Base-by-base conservation (phyloP, 208 protist genomes). In the Acanthamoeba triangularis region DNA sequence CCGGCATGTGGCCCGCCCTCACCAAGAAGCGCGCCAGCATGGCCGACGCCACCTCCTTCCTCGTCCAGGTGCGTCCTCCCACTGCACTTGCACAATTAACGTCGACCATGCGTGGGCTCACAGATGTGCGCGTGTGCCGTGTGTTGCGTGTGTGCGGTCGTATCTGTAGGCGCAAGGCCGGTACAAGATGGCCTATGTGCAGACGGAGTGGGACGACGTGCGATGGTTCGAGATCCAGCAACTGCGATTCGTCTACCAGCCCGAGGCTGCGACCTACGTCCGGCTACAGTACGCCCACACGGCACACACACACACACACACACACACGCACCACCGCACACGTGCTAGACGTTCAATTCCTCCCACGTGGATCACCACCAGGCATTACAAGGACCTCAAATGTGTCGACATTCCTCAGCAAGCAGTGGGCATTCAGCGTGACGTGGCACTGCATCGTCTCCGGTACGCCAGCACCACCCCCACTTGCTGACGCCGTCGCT, bases 11-110 rank as follows among this genome's bases (percentile, higher is more conserved):
- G 65, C 65, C 65, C 25, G 33, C 65, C 16, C 65, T 74, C 65
- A 74, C 65, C n/a, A 74, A 74, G 65, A 72, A 72, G 30, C 65
- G 65, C 65, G 30, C 65, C 65, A 72, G 65, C 65, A 74, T 74
- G 65, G 65, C 65, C 65, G 33, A 74, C 7, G 65, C 65, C 25
- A 72, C 65, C 65, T 72, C 65, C 30, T 72, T 72, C 65, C 65
- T 72, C 65, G 65, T 72, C 65, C 23, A 35, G 23, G 65, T 72
- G 20, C 65, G 65, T 72, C n/a, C 30, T n/a, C 23, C 23, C n/a
- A n/a, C n/a, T n/a, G n/a, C n/a, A n/a, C n/a, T 72, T 0, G 20
- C 23, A 35, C n/a, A n/a, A n/a, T 41, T 41, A 3, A 3, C 28
- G 61, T 67, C 61, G 16, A 28, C 4, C 28, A 6, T 37, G 23